These are phyloP conservation scores for Talaromyces sp. DNA, from an alignment of 2,329 filamentous ascomycete genomes.

Conservation along the genomic window DNA sequence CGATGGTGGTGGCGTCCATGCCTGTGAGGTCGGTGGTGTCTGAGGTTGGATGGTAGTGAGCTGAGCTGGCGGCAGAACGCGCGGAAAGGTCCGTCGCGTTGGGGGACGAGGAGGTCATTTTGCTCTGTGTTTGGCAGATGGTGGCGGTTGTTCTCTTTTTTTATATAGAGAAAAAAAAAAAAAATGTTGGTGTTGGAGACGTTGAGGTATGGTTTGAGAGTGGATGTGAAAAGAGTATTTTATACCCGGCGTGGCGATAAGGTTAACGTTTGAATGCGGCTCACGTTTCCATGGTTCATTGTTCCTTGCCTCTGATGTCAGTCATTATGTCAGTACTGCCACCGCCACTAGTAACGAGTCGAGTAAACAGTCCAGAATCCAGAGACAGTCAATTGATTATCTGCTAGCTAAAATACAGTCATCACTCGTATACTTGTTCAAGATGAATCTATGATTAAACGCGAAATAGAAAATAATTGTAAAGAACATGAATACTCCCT, in stretches of 20 bases:
- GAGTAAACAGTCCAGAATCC: background rate
- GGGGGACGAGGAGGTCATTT: background rate
- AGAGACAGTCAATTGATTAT: background rate
- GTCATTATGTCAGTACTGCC: background rate
- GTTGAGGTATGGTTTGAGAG: background rate
- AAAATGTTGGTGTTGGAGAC: no score
- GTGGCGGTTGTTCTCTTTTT: background rate
- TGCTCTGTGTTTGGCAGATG: background rate
- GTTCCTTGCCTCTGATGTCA: background rate
- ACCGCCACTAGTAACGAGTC: background rate
- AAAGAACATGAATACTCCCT: background rate
- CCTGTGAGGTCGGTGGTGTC: conserved; percentile 3
- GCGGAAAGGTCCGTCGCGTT: background rate
- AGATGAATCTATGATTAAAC: conserved; percentile 1
- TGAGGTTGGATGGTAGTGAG: background rate
- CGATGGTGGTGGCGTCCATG: background rate
- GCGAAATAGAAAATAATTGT: background rate
- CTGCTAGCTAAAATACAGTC: background rate
- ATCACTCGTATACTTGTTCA: conserved; percentile 2
- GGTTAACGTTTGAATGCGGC: background rate
- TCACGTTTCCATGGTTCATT: background rate
- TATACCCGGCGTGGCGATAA: background rate
- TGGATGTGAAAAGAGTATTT: background rate
- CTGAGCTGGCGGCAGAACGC: no score
- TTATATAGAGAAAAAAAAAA: background rate